A percentile compares a stretch with the other conserved stretches of the same genome.
phyloP scores from a whole-genome alignment of 257 asterid genomes.

The Solanum ossicruentum region DNA sequence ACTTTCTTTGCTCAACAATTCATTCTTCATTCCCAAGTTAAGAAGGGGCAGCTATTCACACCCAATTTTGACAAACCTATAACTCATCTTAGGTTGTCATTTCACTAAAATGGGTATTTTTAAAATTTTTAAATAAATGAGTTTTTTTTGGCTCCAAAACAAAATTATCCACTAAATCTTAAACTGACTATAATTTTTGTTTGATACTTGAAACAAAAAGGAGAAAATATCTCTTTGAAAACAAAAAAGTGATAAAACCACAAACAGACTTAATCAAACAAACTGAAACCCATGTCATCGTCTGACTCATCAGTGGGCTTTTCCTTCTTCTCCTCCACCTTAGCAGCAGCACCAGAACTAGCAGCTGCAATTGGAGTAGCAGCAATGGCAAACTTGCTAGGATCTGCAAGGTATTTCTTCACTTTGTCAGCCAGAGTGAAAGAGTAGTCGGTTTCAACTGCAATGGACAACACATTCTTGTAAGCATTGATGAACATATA shows the following conservation, averaged over 20 bases:
- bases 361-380: constrained; percentile 36
- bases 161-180: not conserved
- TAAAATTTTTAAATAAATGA: no score
- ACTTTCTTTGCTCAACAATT: no score
- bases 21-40: no score
- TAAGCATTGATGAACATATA: constrained; percentile 76
- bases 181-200: not conserved
- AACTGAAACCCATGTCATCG: constrained; percentile 72
- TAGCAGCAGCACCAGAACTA: constrained; percentile 22
- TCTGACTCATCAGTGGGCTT: constrained; percentile 72
- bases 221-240: not conserved
- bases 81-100: no score
- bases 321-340: constrained; percentile 50
- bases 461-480: constrained; percentile 69
- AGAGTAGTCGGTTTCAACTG: constrained; percentile 64
- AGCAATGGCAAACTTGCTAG: constrained; percentile 54
- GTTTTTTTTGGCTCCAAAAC: constrained; percentile 10
- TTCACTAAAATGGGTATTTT: no score
- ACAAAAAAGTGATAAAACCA: not conserved
- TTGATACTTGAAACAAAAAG: not conserved
- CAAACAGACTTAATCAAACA: constrained; percentile 39
- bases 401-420: constrained; percentile 85
- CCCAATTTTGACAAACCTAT: no score
- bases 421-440: constrained; percentile 85
- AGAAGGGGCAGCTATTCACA: no score